These are phyloP conservation scores for Penicillium frequentans DNA, from an alignment of 2,329 filamentous ascomycete genomes.

Conservation along the genomic window DNA sequence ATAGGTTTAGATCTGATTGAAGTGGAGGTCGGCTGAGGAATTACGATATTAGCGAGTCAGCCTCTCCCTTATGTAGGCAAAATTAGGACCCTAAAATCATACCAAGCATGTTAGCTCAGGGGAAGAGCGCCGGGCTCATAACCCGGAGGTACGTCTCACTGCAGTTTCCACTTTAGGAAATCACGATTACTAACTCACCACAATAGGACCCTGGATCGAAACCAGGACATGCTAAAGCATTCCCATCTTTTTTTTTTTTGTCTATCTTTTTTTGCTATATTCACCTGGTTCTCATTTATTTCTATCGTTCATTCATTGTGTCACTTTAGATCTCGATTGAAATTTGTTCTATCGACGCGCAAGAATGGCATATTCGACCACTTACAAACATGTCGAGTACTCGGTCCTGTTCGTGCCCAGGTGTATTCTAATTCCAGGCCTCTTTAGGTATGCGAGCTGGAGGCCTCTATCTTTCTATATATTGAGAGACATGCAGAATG, in stretches of 20 bases:
- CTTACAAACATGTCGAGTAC: no score
- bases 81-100: not conserved
- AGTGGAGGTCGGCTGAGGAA: no score
- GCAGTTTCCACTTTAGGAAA: not conserved
- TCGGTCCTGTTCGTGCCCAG: no score
- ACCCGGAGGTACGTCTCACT: slow-evolving; percentile 38
- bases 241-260: not conserved
- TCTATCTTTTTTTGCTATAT: not conserved
- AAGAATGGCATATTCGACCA: no score
- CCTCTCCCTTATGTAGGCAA: not conserved
- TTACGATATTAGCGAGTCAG: not conserved
- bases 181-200: not conserved
- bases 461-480: no score
- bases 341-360: no score
- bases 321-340: not conserved
- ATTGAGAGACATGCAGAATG: no score
- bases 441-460: no score
- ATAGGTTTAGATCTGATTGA: no score
- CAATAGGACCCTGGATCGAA: not conserved
- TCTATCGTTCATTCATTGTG: not conserved
- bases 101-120: slow-evolving; percentile 44
- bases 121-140: slow-evolving; percentile 51
- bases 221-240: not conserved
- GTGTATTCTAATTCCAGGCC: no score
- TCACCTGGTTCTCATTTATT: not conserved